Evolutionary conservation across 2,329 filamentous ascomycete species (phyloP).

Genomic region (Hypoxylon sp.): DNA sequence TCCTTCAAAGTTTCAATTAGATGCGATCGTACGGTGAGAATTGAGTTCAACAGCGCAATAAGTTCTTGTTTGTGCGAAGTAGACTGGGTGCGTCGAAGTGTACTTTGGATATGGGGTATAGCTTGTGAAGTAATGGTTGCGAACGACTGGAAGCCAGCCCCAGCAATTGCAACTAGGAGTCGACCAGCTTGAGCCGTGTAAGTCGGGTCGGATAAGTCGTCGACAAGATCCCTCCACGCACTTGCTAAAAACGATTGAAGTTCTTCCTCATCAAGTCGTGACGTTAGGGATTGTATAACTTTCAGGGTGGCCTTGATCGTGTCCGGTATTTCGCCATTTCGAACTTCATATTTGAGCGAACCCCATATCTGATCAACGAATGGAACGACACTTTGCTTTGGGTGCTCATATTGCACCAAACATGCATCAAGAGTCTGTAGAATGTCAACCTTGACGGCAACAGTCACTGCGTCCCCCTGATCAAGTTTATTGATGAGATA

Average conservation of each 20-base stretch:
- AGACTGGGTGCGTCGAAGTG: constrained; percentile 66
- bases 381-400: constrained; percentile 64
- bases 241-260: constrained; percentile 64
- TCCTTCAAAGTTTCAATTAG: constrained; percentile 40
- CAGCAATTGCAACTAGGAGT: constrained; percentile 66
- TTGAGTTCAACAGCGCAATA: constrained; percentile 65
- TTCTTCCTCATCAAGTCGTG: constrained; percentile 61
- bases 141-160: constrained; percentile 65
- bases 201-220: constrained; percentile 67
- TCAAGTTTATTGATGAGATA: constrained; percentile 72
- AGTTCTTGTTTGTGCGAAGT: constrained; percentile 67
- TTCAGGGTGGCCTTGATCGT: constrained; percentile 70
- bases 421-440: constrained; percentile 70
- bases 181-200: constrained; percentile 69
- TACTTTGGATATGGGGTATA: constrained; percentile 64
- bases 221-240: constrained; percentile 68
- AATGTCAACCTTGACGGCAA: constrained; percentile 73
- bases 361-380: constrained; percentile 68
- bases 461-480: constrained; percentile 71
- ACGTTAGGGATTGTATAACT: constrained; percentile 66
- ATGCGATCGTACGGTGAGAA: constrained; percentile 57
- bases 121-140: constrained; percentile 63
- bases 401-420: constrained; percentile 64
- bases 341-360: constrained; percentile 74
- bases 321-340: constrained; percentile 72